Base-by-base conservation (phyloP, 2,329 filamentous ascomycete species). In the Colletotrichum sp. region DNA sequence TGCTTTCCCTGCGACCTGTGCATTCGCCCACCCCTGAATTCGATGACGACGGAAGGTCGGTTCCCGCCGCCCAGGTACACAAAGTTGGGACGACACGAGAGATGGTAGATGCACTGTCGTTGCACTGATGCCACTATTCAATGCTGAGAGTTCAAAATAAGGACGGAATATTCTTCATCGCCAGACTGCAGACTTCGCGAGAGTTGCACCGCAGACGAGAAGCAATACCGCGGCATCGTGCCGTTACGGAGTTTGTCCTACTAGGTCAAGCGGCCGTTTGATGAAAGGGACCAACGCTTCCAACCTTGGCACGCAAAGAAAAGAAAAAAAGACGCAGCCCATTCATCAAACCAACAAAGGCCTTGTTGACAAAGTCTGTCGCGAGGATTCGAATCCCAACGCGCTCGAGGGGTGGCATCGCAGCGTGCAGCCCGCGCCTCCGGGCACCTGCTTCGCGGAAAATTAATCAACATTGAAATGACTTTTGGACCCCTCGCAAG, bases 21-120 rank as follows among this genome's bases (percentile, higher is more conserved):
- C 60, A 16, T n/a, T 59, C 49, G 24, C 63, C 21, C 30, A 44
- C 44, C 60, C 69, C 63, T 62, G 63, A 52, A 55, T 36, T 49
- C 68, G 55, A 72, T 68, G 69, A 72, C 57, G 73, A 72, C 73
- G 52, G 71, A 68, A 63, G n/a, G 24, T 68, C 36, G 64, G 36
- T 55, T 72, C 62, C 69, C 69, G 55, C 69, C 68, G 32, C 39
- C 52, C 39, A 72, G 63, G n/a, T 39, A 52, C 72, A 75, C 63
- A 75, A 72, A 63, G 69, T 72, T 72, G 55, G 63, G 73, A 75
- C 63, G 69, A 64, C 62, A 36, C 60, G 24, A 60, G 28, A 52
- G 44, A 26, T 44, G 59, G 49, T 44, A 28, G 49, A 60, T 36
- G 60, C 49, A 9, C 32, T 44, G 24, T 63, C 21, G 21, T 28